Evolutionary conservation across 176 grass and related monocot genomes (phyloP).

Genomic region (Poa annua): DNA sequence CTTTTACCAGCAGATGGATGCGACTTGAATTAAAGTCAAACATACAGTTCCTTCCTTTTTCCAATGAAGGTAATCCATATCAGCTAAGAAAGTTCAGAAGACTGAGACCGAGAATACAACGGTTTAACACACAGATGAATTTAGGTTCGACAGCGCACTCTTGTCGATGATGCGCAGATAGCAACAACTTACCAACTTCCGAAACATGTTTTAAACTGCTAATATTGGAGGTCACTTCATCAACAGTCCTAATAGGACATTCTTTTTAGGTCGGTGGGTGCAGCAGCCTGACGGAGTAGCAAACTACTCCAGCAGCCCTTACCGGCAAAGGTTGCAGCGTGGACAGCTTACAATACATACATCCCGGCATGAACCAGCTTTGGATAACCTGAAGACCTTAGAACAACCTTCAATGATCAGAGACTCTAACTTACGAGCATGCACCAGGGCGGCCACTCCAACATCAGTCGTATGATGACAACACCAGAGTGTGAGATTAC

Average conservation of each 20-base stretch:
- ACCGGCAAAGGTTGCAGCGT: too few species aligned
- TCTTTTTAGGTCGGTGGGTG: neutral
- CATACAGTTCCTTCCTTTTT: neutral
- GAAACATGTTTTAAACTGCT: neutral
- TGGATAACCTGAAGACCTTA: neutral
- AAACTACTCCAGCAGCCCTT: constrained; percentile 29
- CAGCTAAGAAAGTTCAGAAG: too few species aligned
- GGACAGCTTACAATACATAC: too few species aligned
- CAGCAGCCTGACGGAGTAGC: neutral
- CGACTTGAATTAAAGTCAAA: neutral
- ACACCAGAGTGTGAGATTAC: constrained; percentile 43
- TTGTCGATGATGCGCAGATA: neutral
- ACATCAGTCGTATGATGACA: constrained; percentile 49
- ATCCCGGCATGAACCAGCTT: too few species aligned
- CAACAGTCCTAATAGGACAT: neutral
- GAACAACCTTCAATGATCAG: constrained; percentile 44
- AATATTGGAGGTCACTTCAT: neutral
- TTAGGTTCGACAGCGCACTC: too few species aligned
- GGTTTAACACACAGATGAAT: too few species aligned
- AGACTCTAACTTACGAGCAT: constrained; percentile 42
- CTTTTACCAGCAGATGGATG: constrained; percentile 48
- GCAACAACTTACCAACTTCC: neutral
- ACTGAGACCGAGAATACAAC: too few species aligned
- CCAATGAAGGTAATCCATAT: too few species aligned
- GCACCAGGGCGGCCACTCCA: constrained; percentile 37